Evolutionary conservation across 768 basidiomycete genomes (phyloP), one percentile per base, ranked within the genome.

Genomic region (Mycena latifolia): DNA sequence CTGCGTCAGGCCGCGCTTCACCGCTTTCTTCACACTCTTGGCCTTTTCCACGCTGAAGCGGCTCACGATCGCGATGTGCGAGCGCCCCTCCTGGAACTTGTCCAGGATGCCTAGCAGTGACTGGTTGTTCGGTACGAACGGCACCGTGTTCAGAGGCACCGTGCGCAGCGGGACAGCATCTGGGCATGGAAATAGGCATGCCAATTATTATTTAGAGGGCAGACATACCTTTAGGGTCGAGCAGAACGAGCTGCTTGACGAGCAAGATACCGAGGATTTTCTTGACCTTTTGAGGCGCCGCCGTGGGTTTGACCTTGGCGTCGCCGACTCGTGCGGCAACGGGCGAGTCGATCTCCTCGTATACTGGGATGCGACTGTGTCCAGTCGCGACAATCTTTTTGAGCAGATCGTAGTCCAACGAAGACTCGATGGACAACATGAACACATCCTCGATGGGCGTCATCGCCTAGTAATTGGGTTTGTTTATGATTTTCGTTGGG

Each of bases 51-150:
- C 85, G 58, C 89, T 91, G 70, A 92, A 88, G 35, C 93, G 88
- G 68, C 89, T 89, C 59, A 96, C 93, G 71, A 96, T 92, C n/a
- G 95, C 95, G 86, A 97, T 96, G 75, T 97, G 95, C 41, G 92
- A 93, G 27, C 93, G 85, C 8, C 94, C 95, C 72, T 95, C 94
- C 75, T 96, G 94, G 76, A 96, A 96, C 63, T 85, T 90, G 77
- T 96, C 94, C 25, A 96, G 84, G 67, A 95, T 93, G n/a, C 92
- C 89, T 18, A 96, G 84, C 1, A 97, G 80, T 24, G 94, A 86
- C 76, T 94, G 92, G 70, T 96, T 94, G 53, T 89, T 91, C 1
- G 94, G 92, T 4, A 96, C 92, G 58, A 92, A 92, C 0, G 91
- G 92, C 10, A 96, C 92, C 72, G 89, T 92, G 79, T 95, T 95